A percentile compares a stretch with the other conserved stretches of the same genome.
These are phyloP conservation scores for Paracorniculantispora psalliotae DNA, from an alignment of 2,329 filamentous ascomycete species.

Conservation along the genomic window DNA sequence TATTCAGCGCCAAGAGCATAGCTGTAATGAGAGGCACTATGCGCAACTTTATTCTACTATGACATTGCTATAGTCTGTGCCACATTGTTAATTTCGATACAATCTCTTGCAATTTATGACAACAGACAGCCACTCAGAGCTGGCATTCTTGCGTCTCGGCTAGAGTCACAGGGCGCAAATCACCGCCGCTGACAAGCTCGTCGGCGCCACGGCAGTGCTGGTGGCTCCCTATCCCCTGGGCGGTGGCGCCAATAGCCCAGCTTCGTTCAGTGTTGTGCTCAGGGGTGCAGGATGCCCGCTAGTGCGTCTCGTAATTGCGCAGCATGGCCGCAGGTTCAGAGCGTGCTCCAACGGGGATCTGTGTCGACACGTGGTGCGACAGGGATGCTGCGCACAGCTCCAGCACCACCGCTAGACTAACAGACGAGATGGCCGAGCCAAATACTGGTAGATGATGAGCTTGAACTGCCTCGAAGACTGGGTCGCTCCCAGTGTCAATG, in stretches of 20 bases:
- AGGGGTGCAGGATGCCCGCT: background rate
- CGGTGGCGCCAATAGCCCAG: background rate
- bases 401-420: background rate
- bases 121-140: background rate
- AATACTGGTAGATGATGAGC: no score
- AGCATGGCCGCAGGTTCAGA: background rate
- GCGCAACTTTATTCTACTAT: no score
- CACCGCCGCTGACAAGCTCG: constrained; percentile 1
- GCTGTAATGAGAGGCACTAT: no score
- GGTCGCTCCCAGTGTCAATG: no score
- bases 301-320: background rate
- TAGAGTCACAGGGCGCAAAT: constrained; percentile 14
- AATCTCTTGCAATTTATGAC: constrained; percentile 1
- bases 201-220: background rate
- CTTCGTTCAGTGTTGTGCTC: background rate
- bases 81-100: constrained; percentile 2
- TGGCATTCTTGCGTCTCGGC: background rate
- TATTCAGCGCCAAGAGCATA: no score
- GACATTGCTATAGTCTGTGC: background rate
- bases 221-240: no score
- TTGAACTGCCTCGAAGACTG: no score
- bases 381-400: constrained; percentile 2
- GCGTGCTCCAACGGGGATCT: constrained; percentile 7
- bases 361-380: constrained; percentile 12
- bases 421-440: no score